Evolutionary conservation across 176 grass and related monocot species (phyloP).

Genomic region (Oryza officinalis): DNA sequence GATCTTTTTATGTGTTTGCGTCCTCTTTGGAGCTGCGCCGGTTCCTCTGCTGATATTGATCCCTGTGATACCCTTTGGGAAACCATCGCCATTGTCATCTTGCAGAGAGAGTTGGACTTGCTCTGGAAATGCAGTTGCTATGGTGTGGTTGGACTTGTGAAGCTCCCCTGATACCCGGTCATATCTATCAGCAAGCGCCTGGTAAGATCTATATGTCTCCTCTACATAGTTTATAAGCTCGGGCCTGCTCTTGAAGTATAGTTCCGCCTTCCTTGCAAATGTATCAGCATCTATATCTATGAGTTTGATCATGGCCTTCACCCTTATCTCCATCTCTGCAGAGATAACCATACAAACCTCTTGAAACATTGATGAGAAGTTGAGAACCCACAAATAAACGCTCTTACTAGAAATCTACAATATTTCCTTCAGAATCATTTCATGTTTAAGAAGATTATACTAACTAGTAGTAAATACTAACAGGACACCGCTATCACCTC

Average conservation of each 20-base stretch:
- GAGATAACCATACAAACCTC: background rate
- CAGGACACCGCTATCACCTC: background rate
- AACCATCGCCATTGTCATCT: conserved; percentile 50
- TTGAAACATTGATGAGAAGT: background rate
- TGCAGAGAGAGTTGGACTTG: conserved; percentile 75
- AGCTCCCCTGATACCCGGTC: conserved; percentile 53
- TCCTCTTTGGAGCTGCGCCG: conserved; percentile 37
- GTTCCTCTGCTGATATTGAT: conserved; percentile 51
- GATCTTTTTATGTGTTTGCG: conserved; percentile 41
- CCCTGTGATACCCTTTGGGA: conserved; percentile 47
- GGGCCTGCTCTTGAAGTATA: conserved; percentile 70
- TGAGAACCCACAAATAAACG: background rate
- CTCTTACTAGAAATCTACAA: background rate
- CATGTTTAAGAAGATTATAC: background rate
- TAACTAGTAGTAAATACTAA: background rate
- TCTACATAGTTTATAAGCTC: conserved; percentile 68
- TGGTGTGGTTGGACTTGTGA: conserved; percentile 96
- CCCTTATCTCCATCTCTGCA: conserved; percentile 71
- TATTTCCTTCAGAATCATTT: background rate
- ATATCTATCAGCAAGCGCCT: conserved; percentile 52
- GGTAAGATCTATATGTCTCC: conserved; percentile 70
- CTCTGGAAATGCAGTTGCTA: conserved; percentile 76
- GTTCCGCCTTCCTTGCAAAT: conserved; percentile 70
- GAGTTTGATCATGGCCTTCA: conserved; percentile 69
- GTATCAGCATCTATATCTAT: conserved; percentile 72